Conservation (phyloP, 2,329 filamentous ascomycete genomes). For the Periconia digitata region DNA sequence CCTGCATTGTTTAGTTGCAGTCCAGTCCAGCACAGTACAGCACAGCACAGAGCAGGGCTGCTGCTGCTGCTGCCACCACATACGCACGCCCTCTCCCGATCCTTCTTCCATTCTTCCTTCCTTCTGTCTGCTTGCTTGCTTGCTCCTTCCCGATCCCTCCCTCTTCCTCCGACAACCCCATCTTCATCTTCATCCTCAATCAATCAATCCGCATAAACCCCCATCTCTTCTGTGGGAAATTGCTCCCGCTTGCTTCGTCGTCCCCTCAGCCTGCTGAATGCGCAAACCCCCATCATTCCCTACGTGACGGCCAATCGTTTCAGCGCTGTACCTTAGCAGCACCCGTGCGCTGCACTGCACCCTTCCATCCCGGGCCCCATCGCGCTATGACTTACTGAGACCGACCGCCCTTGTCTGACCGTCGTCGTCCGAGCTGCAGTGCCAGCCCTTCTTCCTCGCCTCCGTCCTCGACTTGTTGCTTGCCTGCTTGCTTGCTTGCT, state of each 20-base stretch:
- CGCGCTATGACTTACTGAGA: constrained; percentile 39
- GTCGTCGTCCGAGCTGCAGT: constrained; percentile 33
- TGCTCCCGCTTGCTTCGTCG: no score
- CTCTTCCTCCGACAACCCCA: constrained; percentile 7
- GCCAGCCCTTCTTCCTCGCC: constrained; percentile 38
- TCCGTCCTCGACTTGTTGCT: constrained; percentile 15
- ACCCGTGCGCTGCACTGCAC: constrained; percentile 36
- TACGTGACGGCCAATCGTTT: constrained; percentile 44
- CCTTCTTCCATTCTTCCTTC: constrained; percentile 9
- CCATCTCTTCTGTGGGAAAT: neutral
- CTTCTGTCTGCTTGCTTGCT: constrained; percentile 1
- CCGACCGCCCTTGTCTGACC: constrained; percentile 41
- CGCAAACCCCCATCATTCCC: constrained; percentile 27
- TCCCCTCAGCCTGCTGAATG: constrained; percentile 6
- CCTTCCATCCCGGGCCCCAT: constrained; percentile 39
- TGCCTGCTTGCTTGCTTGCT: neutral
- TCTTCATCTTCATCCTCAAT: neutral
- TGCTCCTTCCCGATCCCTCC: neutral
- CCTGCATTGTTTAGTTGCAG: no score
- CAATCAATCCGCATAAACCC: neutral
- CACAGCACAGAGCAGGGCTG: constrained; percentile 13
- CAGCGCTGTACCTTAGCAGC: constrained; percentile 40
- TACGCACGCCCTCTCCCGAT: no score
- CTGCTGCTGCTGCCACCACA: constrained; percentile 7
- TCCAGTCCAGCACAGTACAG: no score